Evolutionary conservation across 345 rosid genomes (phyloP), one percentile per base, ranked within the genome.

Genomic region (Lepidium africanum): DNA sequence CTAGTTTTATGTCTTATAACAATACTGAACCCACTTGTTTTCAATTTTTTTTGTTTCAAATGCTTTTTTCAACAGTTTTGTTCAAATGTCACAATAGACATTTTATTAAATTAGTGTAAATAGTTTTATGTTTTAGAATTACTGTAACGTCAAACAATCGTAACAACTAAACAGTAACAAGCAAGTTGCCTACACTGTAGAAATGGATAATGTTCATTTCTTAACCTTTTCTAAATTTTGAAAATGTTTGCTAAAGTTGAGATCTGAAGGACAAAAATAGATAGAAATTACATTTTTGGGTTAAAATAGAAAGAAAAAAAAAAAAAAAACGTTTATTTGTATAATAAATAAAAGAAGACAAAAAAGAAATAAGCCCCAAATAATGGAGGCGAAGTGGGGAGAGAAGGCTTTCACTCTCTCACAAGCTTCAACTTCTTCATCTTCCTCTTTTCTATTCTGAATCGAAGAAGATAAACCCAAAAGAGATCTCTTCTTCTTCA

Each of bases 311-410:
- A 30, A 30, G 2, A 30, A 30, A 4, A 30, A n/a, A n/a, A 7
- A 43, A 43, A 10, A 5, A 30, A 30, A 21, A 21, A 21, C 23
- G 2, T 1, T 27, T 27, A 0, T 27, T 27, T 27, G 32, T 27
- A 27, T 27, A 27, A 30, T 30, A 30, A 30, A 30, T 30, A 30
- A 30, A 30, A 30, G 33, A 30, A 30, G 49, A 5, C 19, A n/a
- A n/a, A 7, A 43, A 43, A 10, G 0, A 10, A 30, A 30, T 56
- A 55, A 38, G 33, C 33, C 65, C 30, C 73, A 84, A 83, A 85
- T 87, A 87, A 87, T 87, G 89, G 89, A 85, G 86, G 76, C 77
- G 78, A 67, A 71, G 78, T 57, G 83, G 82, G 68, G 72, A 79
- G 67, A 78, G 76, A 76, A 71, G 48, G 73, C 66, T 59, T 58